These are phyloP conservation scores for Suillus hirtellus DNA, from an alignment of 768 basidiomycete species.

Conservation along the genomic window DNA sequence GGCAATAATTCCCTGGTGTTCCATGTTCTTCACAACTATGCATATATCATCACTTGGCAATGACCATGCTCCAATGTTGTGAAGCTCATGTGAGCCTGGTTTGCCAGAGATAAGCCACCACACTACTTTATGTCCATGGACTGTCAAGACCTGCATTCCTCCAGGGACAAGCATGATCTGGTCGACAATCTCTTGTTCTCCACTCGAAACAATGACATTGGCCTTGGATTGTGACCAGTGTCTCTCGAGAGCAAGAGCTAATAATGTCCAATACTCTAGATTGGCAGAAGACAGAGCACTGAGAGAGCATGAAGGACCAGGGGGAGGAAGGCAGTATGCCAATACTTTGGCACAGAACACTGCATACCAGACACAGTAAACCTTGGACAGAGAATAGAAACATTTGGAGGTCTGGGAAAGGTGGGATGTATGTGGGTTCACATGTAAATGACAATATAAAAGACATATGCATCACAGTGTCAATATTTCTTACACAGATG, in stretches of 20 bases:
- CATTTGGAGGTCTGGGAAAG: conserved; percentile 26
- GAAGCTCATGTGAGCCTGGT: conserved; percentile 21
- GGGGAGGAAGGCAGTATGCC: conserved; percentile 20
- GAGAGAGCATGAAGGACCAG: conserved; percentile 17
- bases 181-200: conserved; percentile 16
- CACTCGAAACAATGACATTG: conserved; percentile 13
- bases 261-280: conserved; percentile 28
- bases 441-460: neutral
- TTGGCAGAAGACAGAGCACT: conserved; percentile 22
- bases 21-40: conserved; percentile 20
- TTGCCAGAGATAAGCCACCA: conserved; percentile 24
- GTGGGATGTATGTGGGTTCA: neutral
- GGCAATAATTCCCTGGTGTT: conserved; percentile 21
- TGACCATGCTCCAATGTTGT: conserved; percentile 22
- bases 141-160: conserved; percentile 29
- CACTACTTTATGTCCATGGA: conserved; percentile 24
- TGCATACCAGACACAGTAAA: conserved; percentile 25
- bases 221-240: conserved; percentile 25
- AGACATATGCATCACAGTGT: conserved; percentile 24
- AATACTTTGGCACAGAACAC: conserved; percentile 25
- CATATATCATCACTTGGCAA: conserved; percentile 19
- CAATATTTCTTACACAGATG: conserved; percentile 19
- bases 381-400: conserved; percentile 26
- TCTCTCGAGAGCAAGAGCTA: conserved; percentile 27
- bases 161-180: conserved; percentile 29